These are phyloP conservation scores for Cytospora leucostoma DNA, from an alignment of 2,329 filamentous ascomycete genomes.

Conservation along the genomic window DNA sequence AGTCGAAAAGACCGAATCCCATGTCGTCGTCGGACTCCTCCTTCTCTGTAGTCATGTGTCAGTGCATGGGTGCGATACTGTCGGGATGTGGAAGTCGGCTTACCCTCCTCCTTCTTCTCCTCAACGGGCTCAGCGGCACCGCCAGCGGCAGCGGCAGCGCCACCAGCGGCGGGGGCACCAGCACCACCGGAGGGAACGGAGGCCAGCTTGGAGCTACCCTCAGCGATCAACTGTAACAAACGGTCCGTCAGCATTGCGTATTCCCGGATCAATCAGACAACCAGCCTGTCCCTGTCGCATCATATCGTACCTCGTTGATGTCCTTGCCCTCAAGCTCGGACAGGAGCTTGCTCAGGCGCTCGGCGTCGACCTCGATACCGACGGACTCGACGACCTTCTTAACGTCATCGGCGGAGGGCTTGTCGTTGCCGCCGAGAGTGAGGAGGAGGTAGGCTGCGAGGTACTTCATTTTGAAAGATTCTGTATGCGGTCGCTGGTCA, in stretches of 20 bases:
- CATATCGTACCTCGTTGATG: conserved; percentile 87
- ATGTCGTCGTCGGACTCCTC: conserved; percentile 75
- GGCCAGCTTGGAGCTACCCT: conserved; percentile 91
- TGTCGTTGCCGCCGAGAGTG: conserved; percentile 86
- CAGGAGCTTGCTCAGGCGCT: conserved; percentile 84
- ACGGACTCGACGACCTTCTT: conserved; percentile 88
- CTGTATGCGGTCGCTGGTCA: conserved; percentile 30
- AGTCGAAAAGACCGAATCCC: conserved; percentile 77
- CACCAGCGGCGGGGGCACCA: conserved; percentile 64
- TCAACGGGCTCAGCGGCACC: conserved; percentile 64
- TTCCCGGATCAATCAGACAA: conserved; percentile 24
- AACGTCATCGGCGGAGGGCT: conserved; percentile 83
- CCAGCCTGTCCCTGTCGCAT: conserved; percentile 21
- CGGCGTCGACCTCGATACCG: conserved; percentile 88
- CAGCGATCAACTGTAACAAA: conserved; percentile 73
- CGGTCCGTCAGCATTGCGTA: conserved; percentile 22
- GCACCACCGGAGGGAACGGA: conserved; percentile 89
- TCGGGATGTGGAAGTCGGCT: conserved; percentile 39
- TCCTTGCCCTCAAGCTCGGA: conserved; percentile 89
- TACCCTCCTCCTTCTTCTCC: conserved; percentile 81
- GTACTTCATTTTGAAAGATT: conserved; percentile 90
- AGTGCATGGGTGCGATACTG: conserved; percentile 25
- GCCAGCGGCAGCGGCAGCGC: conserved; percentile 67
- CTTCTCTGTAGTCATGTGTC: conserved; percentile 50
- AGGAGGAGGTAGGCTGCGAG: conserved; percentile 99